phyloP scores from a whole-genome alignment of 1,284 basidiomycete genomes.

The Bjerkandera adusta region DNA sequence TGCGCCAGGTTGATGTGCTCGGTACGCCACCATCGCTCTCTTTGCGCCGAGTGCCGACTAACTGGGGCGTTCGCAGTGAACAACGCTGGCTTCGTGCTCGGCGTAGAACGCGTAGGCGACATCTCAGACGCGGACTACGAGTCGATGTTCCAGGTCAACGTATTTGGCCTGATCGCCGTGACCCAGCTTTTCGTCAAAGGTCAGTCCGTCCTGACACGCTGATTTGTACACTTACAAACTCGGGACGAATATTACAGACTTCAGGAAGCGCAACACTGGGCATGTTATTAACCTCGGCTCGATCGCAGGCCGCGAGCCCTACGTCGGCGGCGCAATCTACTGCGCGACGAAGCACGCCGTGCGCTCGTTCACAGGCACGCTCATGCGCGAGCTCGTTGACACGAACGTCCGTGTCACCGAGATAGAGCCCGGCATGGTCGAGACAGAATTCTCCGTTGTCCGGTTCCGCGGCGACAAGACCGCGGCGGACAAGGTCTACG shows the following conservation, averaged over 20 bases:
- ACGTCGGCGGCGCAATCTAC: slow-evolving; percentile 83
- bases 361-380: slow-evolving; percentile 80
- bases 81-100: slow-evolving; percentile 86
- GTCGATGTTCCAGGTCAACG: slow-evolving; percentile 92
- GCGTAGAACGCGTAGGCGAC: slow-evolving; percentile 80
- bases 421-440: slow-evolving; percentile 91
- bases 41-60: background rate
- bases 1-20: slow-evolving; percentile 72
- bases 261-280: slow-evolving; percentile 85
- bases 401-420: slow-evolving; percentile 91
- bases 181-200: slow-evolving; percentile 79
- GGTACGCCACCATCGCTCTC: slow-evolving; percentile 40
- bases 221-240: slow-evolving; percentile 4
- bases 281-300: slow-evolving; percentile 97
- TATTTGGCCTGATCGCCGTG: slow-evolving; percentile 83
- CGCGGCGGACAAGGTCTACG: slow-evolving; percentile 87
- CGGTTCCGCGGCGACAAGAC: slow-evolving; percentile 83
- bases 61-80: slow-evolving; percentile 54
- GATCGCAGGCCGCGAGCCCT: slow-evolving; percentile 89
- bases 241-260: slow-evolving; percentile 48
- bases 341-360: slow-evolving; percentile 90
- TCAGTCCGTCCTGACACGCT: slow-evolving; percentile 22
- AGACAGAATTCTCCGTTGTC: slow-evolving; percentile 89
- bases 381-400: slow-evolving; percentile 86
- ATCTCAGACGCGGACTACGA: slow-evolving; percentile 77